Base-by-base conservation (phyloP, 148 eudicot species). In the Arctostaphylos glauca region DNA sequence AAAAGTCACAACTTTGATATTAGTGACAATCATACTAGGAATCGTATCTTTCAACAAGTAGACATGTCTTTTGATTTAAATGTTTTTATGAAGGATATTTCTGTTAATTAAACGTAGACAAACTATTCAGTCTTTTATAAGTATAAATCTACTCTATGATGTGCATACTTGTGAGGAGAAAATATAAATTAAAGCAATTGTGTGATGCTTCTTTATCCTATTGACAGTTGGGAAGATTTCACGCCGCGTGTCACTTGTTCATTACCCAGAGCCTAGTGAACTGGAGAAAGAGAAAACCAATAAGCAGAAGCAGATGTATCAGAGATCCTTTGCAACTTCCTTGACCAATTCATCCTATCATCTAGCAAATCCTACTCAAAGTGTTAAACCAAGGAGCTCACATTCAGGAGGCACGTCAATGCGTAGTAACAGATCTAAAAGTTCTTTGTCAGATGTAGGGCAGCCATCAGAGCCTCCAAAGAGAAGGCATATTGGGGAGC, bases 221-320 rank as follows among this genome's bases (percentile, higher is more conserved):
- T 52, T 84, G 46, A 60, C 94, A 93, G 98, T 83, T 82, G 98
- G 98, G 50, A 92, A 92, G 86, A 95, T 93, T 76, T 86, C 96
- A 70, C 86, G 97, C 78, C 93, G 91, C 49, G 92, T 95, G 59
- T 92, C 94, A 31, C 87, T 93, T 64, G 90, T 92, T 80, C 92
- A 90, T 91, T 93, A 90, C 84, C 93, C 95, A 9, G 98, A 95
- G 47, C 98, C 97, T 6, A 64, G 84, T 64, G 94, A 95, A 77
- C 83, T 89, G 46, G 80, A 81, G 85, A 83, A 85, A 64, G 83
- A 68, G 6, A 80, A 81, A 23, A 79, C 46, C 49, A 80, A 78
- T 9, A 23, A 80, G 48, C 58, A 74, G 59, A 86, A 83, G 38
- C 83, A 74, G 84, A 47, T 80, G 80, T 50, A 83, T 46, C 81